Percentiles rank a stretch among this genome's conserved stretches.
phyloP scores from a whole-genome alignment of 768 basidiomycete species.

The Mycena vitilis region DNA sequence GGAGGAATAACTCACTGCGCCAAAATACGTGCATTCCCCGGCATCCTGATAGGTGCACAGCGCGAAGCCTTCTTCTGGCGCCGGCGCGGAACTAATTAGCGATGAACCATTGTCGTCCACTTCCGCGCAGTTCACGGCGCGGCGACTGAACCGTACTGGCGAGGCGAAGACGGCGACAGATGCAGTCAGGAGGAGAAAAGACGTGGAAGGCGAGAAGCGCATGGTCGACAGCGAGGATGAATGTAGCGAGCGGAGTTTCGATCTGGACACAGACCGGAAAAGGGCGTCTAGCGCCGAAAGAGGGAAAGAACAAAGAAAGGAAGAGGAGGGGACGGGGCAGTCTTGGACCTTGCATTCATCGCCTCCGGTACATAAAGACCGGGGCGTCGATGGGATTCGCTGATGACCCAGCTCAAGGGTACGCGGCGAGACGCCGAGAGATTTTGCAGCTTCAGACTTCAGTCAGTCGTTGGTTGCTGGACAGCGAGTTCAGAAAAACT shows the following conservation, averaged over 20 bases:
- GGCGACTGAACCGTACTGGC: constrained; percentile 3
- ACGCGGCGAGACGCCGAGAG: too few species aligned
- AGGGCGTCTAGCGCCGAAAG: constrained; percentile 26
- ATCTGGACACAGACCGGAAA: constrained; percentile 9
- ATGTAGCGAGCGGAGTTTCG: neutral
- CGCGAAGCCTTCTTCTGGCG: neutral
- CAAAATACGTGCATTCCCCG: constrained; percentile 2
- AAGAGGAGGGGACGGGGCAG: too few species aligned
- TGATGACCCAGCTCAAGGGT: too few species aligned
- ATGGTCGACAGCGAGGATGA: constrained; percentile 13
- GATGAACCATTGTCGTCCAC: neutral
- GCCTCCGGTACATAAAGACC: too few species aligned
- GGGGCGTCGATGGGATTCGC: too few species aligned
- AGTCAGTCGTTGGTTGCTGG: too few species aligned
- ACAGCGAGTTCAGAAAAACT: too few species aligned
- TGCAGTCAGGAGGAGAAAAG: constrained; percentile 20
- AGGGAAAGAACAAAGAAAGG: neutral
- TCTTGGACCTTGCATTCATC: too few species aligned
- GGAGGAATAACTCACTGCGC: constrained; percentile 3
- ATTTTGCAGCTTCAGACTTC: too few species aligned
- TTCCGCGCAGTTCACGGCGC: neutral
- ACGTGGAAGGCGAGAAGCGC: constrained; percentile 6
- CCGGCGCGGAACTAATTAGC: neutral
- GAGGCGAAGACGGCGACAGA: constrained; percentile 12
- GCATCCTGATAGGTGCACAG: neutral